Conservation (phyloP, 225 moss, liverwort and hornwort species). For the Ulota crispa region DNA sequence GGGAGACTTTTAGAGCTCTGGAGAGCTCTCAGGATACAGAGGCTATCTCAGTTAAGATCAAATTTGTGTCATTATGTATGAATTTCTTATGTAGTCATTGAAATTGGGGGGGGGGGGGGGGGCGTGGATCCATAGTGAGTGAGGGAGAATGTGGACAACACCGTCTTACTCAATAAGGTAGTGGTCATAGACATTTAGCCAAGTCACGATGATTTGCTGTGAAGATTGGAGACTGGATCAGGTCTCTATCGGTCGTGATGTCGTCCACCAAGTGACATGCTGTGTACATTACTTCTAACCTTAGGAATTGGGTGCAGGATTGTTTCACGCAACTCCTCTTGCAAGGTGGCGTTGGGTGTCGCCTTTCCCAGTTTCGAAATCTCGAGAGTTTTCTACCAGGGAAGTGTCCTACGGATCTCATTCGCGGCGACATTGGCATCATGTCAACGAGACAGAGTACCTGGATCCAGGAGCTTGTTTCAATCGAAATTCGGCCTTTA, state of each 20-base stretch:
- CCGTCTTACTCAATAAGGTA: too few species aligned
- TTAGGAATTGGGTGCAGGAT: constrained; percentile 30
- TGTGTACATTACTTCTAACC: constrained; percentile 5
- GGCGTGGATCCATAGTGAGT: too few species aligned
- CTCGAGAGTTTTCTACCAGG: constrained; percentile 11
- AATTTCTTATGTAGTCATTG: not conserved
- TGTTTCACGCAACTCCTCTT: constrained; percentile 1
- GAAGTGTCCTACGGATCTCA: constrained; percentile 6
- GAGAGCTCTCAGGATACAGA: not conserved
- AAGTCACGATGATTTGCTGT: not conserved
- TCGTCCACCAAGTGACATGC: not conserved
- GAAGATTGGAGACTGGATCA: not conserved
- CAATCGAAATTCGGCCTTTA: constrained; percentile 22
- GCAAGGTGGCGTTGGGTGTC: constrained; percentile 28
- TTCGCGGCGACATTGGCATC: constrained; percentile 30
- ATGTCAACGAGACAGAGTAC: constrained; percentile 31
- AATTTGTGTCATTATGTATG: not conserved
- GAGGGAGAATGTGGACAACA: not conserved
- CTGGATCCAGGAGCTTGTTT: constrained; percentile 19
- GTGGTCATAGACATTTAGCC: too few species aligned
- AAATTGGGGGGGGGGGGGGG: not conserved
- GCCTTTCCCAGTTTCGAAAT: not conserved
- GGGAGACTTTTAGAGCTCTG: too few species aligned
- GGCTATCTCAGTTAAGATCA: not conserved
- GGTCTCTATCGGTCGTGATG: not conserved